Conservation (phyloP, 176 grass and related monocot species). For the Chrysopogon serrulatus region DNA sequence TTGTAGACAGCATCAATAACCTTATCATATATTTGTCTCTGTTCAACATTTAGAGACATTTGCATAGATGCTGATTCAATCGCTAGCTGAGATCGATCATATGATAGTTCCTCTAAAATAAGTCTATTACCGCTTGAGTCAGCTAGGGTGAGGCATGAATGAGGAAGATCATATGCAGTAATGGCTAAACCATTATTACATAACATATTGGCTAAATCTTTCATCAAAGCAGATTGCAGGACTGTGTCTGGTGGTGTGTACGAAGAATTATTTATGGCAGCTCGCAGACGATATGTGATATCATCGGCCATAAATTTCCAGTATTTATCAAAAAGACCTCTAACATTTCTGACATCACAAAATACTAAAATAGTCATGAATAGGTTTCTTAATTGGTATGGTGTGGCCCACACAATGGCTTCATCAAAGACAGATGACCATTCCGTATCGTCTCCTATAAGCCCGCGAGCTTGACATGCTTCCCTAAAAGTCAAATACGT, state of each 20-base stretch:
- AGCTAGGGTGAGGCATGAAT: no score
- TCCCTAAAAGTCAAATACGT: neutral
- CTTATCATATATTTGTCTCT: no score
- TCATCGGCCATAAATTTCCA: neutral
- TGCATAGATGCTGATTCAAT: no score
- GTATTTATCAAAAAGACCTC: neutral
- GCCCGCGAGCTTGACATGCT: neutral
- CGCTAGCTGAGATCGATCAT: no score
- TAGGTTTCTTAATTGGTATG: no score
- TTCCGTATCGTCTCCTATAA: no score
- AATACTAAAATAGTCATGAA: no score
- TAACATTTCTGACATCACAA: neutral
- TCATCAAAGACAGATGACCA: no score
- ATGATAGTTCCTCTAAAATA: neutral
- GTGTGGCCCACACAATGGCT: no score
- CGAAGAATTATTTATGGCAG: accelerated
- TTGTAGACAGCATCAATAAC: no score
- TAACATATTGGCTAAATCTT: neutral
- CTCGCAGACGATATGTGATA: accelerated
- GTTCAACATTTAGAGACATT: no score
- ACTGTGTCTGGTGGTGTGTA: neutral
- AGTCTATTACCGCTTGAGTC: neutral
- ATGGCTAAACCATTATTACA: neutral
- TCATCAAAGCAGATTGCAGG: neutral
- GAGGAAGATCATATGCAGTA: no score